Percentiles rank a stretch among this genome's conserved stretches.
phyloP scores from a whole-genome alignment of 1,284 basidiomycete species.

The Leccinum insolens region DNA sequence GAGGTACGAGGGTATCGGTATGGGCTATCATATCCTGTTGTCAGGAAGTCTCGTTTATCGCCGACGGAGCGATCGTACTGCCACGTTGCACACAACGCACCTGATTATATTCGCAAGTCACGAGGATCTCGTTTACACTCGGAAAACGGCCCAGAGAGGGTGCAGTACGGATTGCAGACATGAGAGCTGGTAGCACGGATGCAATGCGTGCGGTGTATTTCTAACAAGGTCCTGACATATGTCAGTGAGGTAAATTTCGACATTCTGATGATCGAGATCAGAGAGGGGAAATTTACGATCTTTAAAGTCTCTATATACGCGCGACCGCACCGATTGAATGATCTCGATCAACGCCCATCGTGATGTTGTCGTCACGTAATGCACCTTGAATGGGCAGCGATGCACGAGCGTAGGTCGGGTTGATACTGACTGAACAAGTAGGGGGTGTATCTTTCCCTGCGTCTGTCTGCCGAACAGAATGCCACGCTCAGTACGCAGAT shows the following conservation, averaged over 20 bases:
- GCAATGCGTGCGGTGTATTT: no score
- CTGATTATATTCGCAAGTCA: slow-evolving; percentile 43
- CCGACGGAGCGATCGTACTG: neutral
- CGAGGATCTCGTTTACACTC: no score
- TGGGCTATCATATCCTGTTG: slow-evolving; percentile 46
- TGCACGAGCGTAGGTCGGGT: no score
- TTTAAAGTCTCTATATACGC: slow-evolving; percentile 61
- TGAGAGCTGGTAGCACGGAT: no score
- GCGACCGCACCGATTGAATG: neutral
- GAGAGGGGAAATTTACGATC: slow-evolving; percentile 49
- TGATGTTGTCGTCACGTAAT: slow-evolving; percentile 9
- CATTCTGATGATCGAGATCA: neutral
- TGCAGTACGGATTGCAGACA: no score
- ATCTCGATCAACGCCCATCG: neutral
- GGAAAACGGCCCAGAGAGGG: no score
- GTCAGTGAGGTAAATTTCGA: neutral
- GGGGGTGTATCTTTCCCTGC: no score
- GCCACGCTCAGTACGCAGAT: no score
- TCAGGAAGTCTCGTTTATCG: neutral
- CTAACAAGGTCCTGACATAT: neutral
- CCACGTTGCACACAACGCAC: slow-evolving; percentile 39
- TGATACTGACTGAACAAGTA: no score
- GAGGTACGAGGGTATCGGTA: slow-evolving; percentile 85
- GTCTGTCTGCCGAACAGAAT: no score
- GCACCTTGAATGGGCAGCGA: slow-evolving; percentile 65